Conservation (phyloP, 345 rosid species). For the Lumnitzera littorea region DNA sequence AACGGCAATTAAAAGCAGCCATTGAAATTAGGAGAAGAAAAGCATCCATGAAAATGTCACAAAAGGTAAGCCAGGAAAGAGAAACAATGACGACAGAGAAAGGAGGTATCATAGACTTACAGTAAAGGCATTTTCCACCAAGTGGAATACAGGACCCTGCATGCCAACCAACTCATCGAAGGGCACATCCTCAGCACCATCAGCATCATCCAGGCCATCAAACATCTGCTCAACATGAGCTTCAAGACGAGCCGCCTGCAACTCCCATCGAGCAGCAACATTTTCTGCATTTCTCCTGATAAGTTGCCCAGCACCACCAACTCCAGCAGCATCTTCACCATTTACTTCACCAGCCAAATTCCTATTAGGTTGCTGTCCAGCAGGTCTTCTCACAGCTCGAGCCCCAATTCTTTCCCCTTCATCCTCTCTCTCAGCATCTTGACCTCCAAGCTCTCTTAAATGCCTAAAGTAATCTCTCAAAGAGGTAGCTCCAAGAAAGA, state of each 20-base stretch:
- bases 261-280: constrained; percentile 96
- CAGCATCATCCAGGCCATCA: constrained; percentile 98
- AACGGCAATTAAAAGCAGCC: too few relatives aligned
- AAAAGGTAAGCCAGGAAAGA: background rate
- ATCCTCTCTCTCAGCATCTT: constrained; percentile 89
- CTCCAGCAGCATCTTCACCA: constrained; percentile 77
- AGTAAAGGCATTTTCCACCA: constrained; percentile 98
- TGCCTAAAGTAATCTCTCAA: constrained; percentile 95
- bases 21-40: too few relatives aligned
- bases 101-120: constrained; percentile 39
- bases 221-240: constrained; percentile 99
- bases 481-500: constrained; percentile 94
- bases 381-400: constrained; percentile 70
- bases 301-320: constrained; percentile 67
- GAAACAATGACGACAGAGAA: background rate
- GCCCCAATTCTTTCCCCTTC: constrained; percentile 91
- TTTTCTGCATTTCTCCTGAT: constrained; percentile 89
- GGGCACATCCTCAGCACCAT: constrained; percentile 99
- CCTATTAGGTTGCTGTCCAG: constrained; percentile 59
- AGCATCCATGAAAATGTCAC: too few relatives aligned
- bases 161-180: constrained; percentile 99
- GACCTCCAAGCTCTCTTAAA: constrained; percentile 91
- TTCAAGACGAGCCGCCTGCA: constrained; percentile 98
- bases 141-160: constrained; percentile 99
- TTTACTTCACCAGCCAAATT: constrained; percentile 72